These are phyloP conservation scores for Phytophthora citricola DNA, from an alignment of 352 stramenopile species.

Conservation along the genomic window DNA sequence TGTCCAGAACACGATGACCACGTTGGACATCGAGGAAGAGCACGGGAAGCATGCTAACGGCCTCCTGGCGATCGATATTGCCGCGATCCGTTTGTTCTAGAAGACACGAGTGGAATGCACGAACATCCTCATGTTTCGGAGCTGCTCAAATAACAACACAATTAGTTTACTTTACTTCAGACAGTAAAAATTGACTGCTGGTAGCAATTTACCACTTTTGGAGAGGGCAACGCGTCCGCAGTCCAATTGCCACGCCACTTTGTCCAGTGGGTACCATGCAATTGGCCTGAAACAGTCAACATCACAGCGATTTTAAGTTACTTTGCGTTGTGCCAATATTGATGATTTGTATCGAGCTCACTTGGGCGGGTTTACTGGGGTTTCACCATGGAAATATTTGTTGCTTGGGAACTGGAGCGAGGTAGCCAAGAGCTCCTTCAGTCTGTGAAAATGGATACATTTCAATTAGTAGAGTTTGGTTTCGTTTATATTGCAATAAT, in stretches of 20 bases:
- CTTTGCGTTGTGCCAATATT: not conserved
- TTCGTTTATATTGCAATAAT: constrained; percentile 1
- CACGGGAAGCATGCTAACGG: constrained; percentile 98
- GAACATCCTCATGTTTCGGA: constrained; percentile 81
- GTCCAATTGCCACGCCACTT: constrained; percentile 86
- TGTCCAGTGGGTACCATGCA: constrained; percentile 77
- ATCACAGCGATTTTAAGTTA: not conserved
- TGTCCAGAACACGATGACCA: constrained; percentile 83
- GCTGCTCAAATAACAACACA: constrained; percentile 36
- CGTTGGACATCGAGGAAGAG: constrained; percentile 95
- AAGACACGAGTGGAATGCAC: constrained; percentile 93
- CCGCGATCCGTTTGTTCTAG: constrained; percentile 92
- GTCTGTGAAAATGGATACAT: constrained; percentile 29
- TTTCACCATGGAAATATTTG: constrained; percentile 58
- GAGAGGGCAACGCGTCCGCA: constrained; percentile 84
- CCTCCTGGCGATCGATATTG: constrained; percentile 96
- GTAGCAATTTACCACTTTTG: constrained; percentile 60
- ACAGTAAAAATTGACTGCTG: not conserved
- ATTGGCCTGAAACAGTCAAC: constrained; percentile 48
- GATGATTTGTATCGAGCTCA: constrained; percentile 16
- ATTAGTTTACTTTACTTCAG: not conserved
- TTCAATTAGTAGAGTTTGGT: constrained; percentile 1
- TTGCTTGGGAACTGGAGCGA: constrained; percentile 66
- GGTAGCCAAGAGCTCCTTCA: constrained; percentile 56
- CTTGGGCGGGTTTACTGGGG: constrained; percentile 71